Conservation (phyloP, 2,329 filamentous ascomycete genomes). For the Fusarium sp. region DNA sequence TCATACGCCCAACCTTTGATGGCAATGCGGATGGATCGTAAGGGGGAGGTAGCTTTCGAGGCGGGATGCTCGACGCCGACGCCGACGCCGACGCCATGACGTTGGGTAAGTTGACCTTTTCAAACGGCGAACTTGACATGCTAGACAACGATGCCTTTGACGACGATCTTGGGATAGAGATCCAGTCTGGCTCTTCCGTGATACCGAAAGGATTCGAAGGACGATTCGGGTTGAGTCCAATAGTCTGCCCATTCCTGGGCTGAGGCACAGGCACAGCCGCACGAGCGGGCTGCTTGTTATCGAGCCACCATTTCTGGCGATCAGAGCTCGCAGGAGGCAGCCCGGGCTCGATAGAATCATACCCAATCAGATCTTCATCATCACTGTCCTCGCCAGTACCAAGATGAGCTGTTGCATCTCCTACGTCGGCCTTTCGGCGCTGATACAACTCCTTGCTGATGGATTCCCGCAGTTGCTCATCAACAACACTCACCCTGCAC, state of each 20-base stretch:
- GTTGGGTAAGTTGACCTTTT: conserved; percentile 67
- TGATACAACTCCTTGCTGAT: conserved; percentile 83
- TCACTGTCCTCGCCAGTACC: conserved; percentile 69
- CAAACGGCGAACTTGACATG: conserved; percentile 71
- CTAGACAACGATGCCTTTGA: conserved; percentile 68
- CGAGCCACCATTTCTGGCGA: conserved; percentile 77
- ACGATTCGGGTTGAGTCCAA: conserved; percentile 78
- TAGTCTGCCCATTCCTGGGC: conserved; percentile 62
- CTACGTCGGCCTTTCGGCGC: conserved; percentile 75
- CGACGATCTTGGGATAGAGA: conserved; percentile 70
- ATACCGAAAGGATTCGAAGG: conserved; percentile 85
- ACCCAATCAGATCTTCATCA: conserved; percentile 84
- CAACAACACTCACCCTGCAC: conserved; percentile 83
- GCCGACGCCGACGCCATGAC: conserved; percentile 60
- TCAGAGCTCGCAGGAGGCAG: conserved; percentile 77
- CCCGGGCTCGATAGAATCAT: conserved; percentile 85
- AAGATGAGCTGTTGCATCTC: conserved; percentile 70
- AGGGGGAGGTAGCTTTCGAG: conserved; percentile 66
- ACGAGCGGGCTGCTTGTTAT: conserved; percentile 79
- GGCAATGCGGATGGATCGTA: conserved; percentile 62
- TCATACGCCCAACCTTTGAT: conserved; percentile 61
- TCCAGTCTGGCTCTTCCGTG: conserved; percentile 86
- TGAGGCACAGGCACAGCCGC: conserved; percentile 77
- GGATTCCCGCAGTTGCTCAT: conserved; percentile 78
- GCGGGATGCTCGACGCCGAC: conserved; percentile 59